Conservation (phyloP, 108 stramenopile genomes). For the Ochromonas danica region DNA sequence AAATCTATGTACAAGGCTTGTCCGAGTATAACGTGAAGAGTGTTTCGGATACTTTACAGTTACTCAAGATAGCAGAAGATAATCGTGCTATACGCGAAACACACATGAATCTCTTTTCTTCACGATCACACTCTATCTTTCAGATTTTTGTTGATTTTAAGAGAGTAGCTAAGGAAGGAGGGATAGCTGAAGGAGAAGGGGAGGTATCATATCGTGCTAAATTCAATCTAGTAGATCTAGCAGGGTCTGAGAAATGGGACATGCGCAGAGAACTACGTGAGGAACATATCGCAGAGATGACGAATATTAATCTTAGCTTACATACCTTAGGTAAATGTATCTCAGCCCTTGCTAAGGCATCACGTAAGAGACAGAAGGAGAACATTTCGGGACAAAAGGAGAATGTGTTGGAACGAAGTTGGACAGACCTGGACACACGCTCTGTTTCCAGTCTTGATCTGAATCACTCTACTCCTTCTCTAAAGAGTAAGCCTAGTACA, state of each 20-base stretch:
- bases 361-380: background rate
- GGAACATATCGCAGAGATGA: slow-evolving; percentile 54
- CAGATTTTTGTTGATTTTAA: slow-evolving; percentile 66
- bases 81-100: slow-evolving; percentile 84
- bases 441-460: background rate
- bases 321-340: slow-evolving; percentile 63
- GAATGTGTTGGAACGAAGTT: slow-evolving; percentile 25
- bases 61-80: slow-evolving; percentile 76
- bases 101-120: slow-evolving; percentile 81
- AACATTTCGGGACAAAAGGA: background rate
- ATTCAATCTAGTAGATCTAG: slow-evolving; percentile 89
- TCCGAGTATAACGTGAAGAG: slow-evolving; percentile 67
- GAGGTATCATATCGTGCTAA: slow-evolving; percentile 74
- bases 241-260: slow-evolving; percentile 66
- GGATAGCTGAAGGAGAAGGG: slow-evolving; percentile 53
- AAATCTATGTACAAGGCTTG: slow-evolving; percentile 83
- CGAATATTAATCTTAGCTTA: slow-evolving; percentile 61
- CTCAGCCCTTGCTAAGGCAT: slow-evolving; percentile 48
- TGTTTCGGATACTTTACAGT: slow-evolving; percentile 68
- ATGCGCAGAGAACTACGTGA: slow-evolving; percentile 58
- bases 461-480: background rate
- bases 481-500: too few relatives aligned
- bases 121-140: slow-evolving; percentile 86
- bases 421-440: background rate
- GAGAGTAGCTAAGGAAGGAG: slow-evolving; percentile 38